Percentiles rank a stretch among this genome's conserved stretches.
These are phyloP conservation scores for Plantago ovata DNA, from an alignment of 257 asterid genomes.

Conservation along the genomic window DNA sequence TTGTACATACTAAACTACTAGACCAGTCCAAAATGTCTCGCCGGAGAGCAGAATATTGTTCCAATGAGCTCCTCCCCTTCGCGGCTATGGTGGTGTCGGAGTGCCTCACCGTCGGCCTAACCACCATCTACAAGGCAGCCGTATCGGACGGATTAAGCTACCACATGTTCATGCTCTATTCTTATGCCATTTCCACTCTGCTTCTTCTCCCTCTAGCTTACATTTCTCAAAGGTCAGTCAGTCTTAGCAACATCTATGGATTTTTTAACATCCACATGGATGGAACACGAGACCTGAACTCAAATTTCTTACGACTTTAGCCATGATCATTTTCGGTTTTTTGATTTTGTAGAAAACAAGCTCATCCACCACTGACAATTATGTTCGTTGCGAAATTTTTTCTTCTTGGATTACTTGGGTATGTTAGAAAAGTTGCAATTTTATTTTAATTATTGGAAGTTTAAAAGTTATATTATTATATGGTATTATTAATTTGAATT, in stretches of 20 bases:
- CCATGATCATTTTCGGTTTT: too few relatives aligned
- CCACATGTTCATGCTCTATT: conserved; percentile 24
- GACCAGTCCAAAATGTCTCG: too few relatives aligned
- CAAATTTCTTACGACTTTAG: too few relatives aligned
- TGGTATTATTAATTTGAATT: neutral
- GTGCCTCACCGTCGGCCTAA: conserved; percentile 15
- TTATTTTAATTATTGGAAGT: neutral
- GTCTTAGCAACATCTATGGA: too few relatives aligned
- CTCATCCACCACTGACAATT: conserved; percentile 22
- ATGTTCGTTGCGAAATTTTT: conserved; percentile 22
- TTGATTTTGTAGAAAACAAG: conserved; percentile 14
- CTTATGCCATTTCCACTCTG: conserved; percentile 24
- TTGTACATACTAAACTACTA: too few relatives aligned
- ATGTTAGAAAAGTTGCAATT: neutral
- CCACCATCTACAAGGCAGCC: conserved; percentile 29
- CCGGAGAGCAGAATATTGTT: neutral
- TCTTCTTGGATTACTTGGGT: conserved; percentile 35
- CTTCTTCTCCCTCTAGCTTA: conserved; percentile 23
- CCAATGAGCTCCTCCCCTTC: conserved; percentile 21
- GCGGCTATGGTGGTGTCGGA: conserved; percentile 23
- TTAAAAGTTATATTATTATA: neutral
- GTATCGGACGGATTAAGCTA: conserved; percentile 21
- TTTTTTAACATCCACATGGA: too few relatives aligned
- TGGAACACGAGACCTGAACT: too few relatives aligned
- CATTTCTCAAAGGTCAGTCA: conserved; percentile 25